Evolutionary conservation across 106 monocot species (phyloP).

Genomic region (Dendrobium chrysotoxum): DNA sequence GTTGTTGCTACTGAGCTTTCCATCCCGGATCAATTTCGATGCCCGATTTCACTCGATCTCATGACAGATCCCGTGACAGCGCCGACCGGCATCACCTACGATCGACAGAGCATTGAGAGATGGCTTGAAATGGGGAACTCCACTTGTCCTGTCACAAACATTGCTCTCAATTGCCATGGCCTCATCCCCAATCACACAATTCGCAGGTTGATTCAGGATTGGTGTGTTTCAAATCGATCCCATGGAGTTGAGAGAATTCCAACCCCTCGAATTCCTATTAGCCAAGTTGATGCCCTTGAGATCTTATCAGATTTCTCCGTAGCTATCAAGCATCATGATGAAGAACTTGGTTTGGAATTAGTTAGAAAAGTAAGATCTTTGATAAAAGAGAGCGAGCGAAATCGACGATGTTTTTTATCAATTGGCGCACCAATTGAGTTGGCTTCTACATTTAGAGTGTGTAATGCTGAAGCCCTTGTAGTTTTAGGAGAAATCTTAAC

Average conservation of each 20-base stretch:
- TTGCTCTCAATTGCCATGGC: conserved; percentile 12
- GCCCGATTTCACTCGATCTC: conserved; percentile 79
- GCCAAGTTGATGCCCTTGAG: conserved; percentile 8
- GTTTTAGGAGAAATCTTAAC: conserved; percentile 43
- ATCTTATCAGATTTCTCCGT: conserved; percentile 24
- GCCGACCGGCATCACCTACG: conserved; percentile 80
- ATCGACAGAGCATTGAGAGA: conserved; percentile 66
- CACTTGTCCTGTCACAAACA: conserved; percentile 56
- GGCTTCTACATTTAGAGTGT: conserved; percentile 16
- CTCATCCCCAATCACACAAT: conserved; percentile 51
- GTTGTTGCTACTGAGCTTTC: background rate
- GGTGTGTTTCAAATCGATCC: conserved; percentile 40
- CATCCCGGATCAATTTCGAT: conserved; percentile 57
- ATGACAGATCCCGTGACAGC: conserved; percentile 82
- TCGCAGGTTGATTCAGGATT: conserved; percentile 46
- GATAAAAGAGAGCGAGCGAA: conserved; percentile 41
- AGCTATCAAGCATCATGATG: background rate
- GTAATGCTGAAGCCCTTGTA: background rate
- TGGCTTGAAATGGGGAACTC: conserved; percentile 62
- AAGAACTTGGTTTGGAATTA: background rate
- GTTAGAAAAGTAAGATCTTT: conserved; percentile 9
- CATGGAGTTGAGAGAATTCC: conserved; percentile 48
- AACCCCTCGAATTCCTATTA: conserved; percentile 42
- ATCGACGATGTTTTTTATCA: conserved; percentile 20
- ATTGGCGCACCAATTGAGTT: conserved; percentile 22